A percentile compares a stretch with the other conserved stretches of the same genome.
Conservation (phyloP, 805 yeast genomes). For the Kazachstania taianensis region DNA sequence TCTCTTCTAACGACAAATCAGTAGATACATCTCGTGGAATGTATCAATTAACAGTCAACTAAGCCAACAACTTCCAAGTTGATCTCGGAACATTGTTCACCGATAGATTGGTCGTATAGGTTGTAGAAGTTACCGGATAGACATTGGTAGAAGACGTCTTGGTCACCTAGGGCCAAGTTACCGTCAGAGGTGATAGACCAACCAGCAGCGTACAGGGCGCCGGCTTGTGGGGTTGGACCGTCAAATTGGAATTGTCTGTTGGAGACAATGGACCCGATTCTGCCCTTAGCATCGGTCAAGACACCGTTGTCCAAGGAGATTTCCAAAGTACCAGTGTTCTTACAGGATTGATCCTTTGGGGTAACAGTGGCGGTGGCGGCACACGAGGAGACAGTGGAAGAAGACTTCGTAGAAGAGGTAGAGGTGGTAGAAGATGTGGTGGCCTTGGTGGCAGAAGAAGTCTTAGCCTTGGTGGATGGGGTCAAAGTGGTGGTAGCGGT, state of each 20-base stretch:
- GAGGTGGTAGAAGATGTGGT: conserved; percentile 28
- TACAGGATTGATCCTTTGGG: conserved; percentile 26
- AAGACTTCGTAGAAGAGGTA: conserved; percentile 15
- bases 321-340: conserved; percentile 36
- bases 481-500: conserved; percentile 12
- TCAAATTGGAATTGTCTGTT: conserved; percentile 69
- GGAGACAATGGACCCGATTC: conserved; percentile 60
- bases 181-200: conserved; percentile 45
- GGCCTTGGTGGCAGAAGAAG: conserved; percentile 16
- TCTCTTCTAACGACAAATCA: no score
- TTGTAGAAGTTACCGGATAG: conserved; percentile 59
- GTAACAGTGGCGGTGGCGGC: conserved; percentile 19
- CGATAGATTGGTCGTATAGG: conserved; percentile 48
- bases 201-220: conserved; percentile 50
- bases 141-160: conserved; percentile 53
- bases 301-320: conserved; percentile 39
- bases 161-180: conserved; percentile 47
- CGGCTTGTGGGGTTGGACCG: conserved; percentile 68
- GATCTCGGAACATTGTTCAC: conserved; percentile 47
- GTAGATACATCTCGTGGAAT: no score
- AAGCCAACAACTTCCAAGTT: conserved; percentile 42
- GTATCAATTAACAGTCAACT: conserved; percentile 24
- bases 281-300: conserved; percentile 43
- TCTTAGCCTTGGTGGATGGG: conserved; percentile 31
- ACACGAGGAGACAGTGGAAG: conserved; percentile 19